Base-by-base conservation (phyloP, 2,329 filamentous ascomycete species). In the Phyllosticta citriasiana region DNA sequence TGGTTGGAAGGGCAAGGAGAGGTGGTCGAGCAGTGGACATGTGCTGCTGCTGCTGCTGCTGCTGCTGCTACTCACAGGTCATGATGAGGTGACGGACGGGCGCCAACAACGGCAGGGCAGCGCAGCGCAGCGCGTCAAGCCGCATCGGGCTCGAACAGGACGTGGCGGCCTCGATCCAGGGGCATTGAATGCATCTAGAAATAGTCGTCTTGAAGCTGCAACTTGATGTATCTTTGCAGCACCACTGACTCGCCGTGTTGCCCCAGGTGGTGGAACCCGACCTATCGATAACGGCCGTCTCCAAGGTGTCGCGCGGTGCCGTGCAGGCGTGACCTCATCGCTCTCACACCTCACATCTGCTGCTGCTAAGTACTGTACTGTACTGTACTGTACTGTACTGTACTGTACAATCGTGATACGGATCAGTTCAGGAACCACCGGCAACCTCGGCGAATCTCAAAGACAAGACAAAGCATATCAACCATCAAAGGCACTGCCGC, bases 41-140 rank as follows among this genome's bases (percentile, higher is more conserved):
- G 33, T 40, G 30, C 24, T 14, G 52, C 27, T 9, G 22, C 22
- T 24, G 12, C 19, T 53, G 57, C 19, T 22, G 19, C 19, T 22
- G 19, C 19, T 22, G 19, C 19, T 25, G 22, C 56, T 60, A 53
- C 30, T 60, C 53, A 60, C 58, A 60, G 55, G 58, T 60, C 58
- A 60, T 60, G 58, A 60, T 60, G 58, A 60, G 58, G 53, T 30
- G 52, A 14, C 53, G 57, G 35, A 19, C 25, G 56, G 19, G 40
- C 26, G 56, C 47, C 40, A 16, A 27, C 30, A 47, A 27, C 33
- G 19, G 55, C 35, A 22, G 19, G 19, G 55, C 35, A 51, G 55
- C 9, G 33, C 55, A 30, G 56, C 16, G 16, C 19, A 52, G 14
- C 47, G 56, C 35, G 55, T 57, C 57, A 40, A 40, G 33, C 33